Percentiles rank a stretch among this genome's conserved stretches.
These are phyloP conservation scores for Lentinula raphanica DNA, from an alignment of 768 basidiomycete species.

Conservation along the genomic window DNA sequence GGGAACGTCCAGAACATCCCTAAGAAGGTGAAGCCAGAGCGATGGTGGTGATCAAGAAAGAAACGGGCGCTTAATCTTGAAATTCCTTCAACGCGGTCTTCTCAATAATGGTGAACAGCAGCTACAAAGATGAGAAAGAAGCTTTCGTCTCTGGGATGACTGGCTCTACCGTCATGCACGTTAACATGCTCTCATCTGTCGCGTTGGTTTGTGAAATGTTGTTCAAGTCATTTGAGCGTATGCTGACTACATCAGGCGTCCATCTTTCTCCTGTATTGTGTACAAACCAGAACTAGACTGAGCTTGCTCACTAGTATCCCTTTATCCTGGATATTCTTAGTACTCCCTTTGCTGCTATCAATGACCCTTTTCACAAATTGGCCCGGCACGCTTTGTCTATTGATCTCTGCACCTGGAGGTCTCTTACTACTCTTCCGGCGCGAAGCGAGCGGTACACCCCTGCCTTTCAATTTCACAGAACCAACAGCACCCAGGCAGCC, in stretches of 20 bases:
- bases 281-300: constrained; percentile 61
- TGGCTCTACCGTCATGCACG: constrained; percentile 63
- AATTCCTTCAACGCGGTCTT: not conserved
- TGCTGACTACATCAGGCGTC: not conserved
- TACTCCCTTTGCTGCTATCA: constrained; percentile 73
- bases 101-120: not conserved
- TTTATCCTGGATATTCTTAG: constrained; percentile 59
- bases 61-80: too few relatives aligned
- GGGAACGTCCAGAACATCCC: not conserved
- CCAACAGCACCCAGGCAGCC: constrained; percentile 16
- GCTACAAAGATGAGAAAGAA: constrained; percentile 78
- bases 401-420: constrained; percentile 41
- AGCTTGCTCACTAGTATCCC: constrained; percentile 32
- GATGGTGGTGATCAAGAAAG: too few relatives aligned
- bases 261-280: not conserved
- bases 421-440: constrained; percentile 40
- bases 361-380: constrained; percentile 70
- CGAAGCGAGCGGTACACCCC: constrained; percentile 38
- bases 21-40: not conserved
- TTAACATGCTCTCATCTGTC: constrained; percentile 64
- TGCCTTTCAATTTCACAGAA: constrained; percentile 41
- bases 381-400: constrained; percentile 46
- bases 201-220: constrained; percentile 46
- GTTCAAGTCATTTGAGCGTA: not conserved
- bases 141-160: constrained; percentile 71